Base-by-base conservation (phyloP, 192 early-diverging fungal species). In the Pilobolus umbonatus region DNA sequence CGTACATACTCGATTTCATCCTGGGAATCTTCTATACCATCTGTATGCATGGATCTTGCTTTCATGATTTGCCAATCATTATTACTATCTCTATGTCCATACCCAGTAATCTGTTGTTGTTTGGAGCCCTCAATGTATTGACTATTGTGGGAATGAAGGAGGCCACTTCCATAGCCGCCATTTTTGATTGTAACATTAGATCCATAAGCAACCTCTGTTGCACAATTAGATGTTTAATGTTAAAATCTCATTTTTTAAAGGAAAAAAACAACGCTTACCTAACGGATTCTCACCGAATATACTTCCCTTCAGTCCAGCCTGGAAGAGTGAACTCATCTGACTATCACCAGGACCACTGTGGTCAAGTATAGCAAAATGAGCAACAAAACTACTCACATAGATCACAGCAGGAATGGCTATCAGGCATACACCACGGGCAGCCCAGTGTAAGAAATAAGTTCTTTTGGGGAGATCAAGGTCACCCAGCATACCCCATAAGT, bases 31-130 rank as follows among this genome's bases (percentile, higher is more conserved):
- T 15, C 12, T 1, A 3, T 21, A 17, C 17, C 38, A 17, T 38
- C 55, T 0, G 11, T 10, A 17, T 10, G 7, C 21, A 43, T 29
- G 1, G 22, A 15, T 72, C 89, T 89, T 1, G 74, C 60, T 60
- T 84, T 78, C 21, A 74, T 72, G 36, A 96, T 69, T 5, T 85
- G 68, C 93, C 93, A 99, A 42, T 91, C 73, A 75, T 99, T 99
- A 75, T 99, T 99, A 48, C 38, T 31, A 67, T 99, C 97, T 63
- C 90, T 92, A 74, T 96, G 88, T 30, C 85, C 83, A 67, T 99
- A 99, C 29, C 87, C 88, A 0, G 97, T 97, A 24, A 99, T 80
- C 72, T 99, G 97, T 70, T 99, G 97, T 74, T 99, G 97, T 74
- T 87, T 84, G 9, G 93, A 95, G 15, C 90, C 88, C 19, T 74